Evolutionary conservation across 805 yeast species (phyloP).

Genomic region (Isabelozyma heimii): DNA sequence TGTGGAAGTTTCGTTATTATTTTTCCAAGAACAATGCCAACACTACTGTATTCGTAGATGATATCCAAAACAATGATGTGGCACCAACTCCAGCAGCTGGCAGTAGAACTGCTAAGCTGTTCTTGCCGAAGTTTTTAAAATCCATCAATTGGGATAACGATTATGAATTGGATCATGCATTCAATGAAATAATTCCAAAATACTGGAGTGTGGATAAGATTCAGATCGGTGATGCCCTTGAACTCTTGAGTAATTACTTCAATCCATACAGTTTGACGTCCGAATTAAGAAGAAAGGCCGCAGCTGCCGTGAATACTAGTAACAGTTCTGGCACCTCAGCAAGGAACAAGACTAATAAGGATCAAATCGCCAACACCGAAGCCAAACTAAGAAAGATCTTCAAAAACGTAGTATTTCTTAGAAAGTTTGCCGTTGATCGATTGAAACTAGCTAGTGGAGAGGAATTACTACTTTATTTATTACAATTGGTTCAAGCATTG

Average conservation of each 20-base stretch:
- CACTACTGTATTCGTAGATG: slow-evolving; percentile 5
- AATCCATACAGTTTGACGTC: slow-evolving; percentile 41
- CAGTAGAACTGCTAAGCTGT: slow-evolving; percentile 49
- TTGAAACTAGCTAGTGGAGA: slow-evolving; percentile 73
- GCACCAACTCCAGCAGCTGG: slow-evolving; percentile 11
- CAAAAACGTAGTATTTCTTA: slow-evolving; percentile 53
- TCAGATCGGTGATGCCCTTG: slow-evolving; percentile 82
- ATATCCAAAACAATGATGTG: slow-evolving; percentile 5
- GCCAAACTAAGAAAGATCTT: slow-evolving; percentile 28
- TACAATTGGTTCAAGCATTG: slow-evolving; percentile 89
- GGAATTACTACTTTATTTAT: slow-evolving; percentile 75
- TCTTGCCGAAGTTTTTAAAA: slow-evolving; percentile 76
- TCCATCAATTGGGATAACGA: slow-evolving; percentile 88
- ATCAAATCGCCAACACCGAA: slow-evolving; percentile 19
- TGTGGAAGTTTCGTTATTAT: slow-evolving; percentile 90
- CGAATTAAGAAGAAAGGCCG: not conserved
- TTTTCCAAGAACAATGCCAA: slow-evolving; percentile 47
- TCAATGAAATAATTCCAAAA: slow-evolving; percentile 59
- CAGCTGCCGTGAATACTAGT: slow-evolving; percentile 1
- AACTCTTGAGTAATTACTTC: slow-evolving; percentile 76
- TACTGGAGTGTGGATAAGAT: slow-evolving; percentile 66
- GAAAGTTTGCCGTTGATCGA: slow-evolving; percentile 87
- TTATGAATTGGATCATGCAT: slow-evolving; percentile 73
- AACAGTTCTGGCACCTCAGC: not conserved
- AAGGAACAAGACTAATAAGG: slow-evolving; percentile 2